These are phyloP conservation scores for Bipolaris gigantea DNA, from an alignment of 2,329 filamentous ascomycete genomes.

Conservation along the genomic window DNA sequence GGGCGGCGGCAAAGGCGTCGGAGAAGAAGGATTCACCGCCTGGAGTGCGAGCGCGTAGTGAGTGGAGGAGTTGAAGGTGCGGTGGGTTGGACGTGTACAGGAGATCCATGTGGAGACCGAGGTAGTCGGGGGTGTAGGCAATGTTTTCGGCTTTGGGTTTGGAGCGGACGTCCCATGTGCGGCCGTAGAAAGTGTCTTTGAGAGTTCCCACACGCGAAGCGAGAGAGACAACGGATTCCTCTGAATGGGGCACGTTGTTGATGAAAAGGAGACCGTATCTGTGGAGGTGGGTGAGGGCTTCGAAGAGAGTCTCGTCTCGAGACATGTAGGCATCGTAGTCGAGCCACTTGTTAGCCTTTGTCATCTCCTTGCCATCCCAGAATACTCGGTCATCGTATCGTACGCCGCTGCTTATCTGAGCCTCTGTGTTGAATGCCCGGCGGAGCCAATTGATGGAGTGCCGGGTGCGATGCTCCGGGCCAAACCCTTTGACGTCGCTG, in stretches of 20 bases:
- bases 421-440: constrained; percentile 36
- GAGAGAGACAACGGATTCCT: constrained; percentile 67
- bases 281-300: constrained; percentile 64
- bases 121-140: constrained; percentile 77
- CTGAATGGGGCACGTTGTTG: constrained; percentile 69
- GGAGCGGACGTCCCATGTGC: constrained; percentile 85
- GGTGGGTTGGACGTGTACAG: constrained; percentile 82
- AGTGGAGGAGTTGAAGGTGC: constrained; percentile 85
- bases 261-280: constrained; percentile 76
- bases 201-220: constrained; percentile 74
- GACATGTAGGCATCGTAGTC: constrained; percentile 73
- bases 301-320: constrained; percentile 59
- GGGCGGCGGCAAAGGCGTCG: constrained; percentile 68
- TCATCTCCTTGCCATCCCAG: constrained; percentile 54
- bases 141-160: constrained; percentile 86
- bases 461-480: constrained; percentile 47
- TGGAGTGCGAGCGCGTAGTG: constrained; percentile 74
- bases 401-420: constrained; percentile 37
- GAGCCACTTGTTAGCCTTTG: constrained; percentile 58
- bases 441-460: constrained; percentile 42
- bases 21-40: constrained; percentile 88
- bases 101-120: constrained; percentile 92
- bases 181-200: constrained; percentile 87
- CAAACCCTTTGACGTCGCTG: constrained; percentile 55
- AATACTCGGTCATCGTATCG: constrained; percentile 45